A percentile compares a stretch with the other conserved stretches of the same genome.
phyloP scores from a whole-genome alignment of 495 filamentous ascomycete genomes.

The Neurospora tetraspora region DNA sequence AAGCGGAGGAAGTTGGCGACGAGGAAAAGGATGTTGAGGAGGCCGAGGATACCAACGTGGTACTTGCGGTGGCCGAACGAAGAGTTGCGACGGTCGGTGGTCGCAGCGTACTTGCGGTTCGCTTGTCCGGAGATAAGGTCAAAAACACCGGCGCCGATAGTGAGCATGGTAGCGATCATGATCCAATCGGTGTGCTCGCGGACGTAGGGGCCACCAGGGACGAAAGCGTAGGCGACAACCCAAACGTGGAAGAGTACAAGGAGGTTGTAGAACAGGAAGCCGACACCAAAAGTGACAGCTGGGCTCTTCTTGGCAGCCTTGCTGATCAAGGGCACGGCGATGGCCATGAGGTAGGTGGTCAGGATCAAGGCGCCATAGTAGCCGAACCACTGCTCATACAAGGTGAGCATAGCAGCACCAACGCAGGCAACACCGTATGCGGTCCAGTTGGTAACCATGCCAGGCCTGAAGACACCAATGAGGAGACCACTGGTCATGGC shows the following conservation, averaged over 20 bases:
- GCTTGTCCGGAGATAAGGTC: slow-evolving; percentile 44
- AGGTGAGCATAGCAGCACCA: slow-evolving; percentile 72
- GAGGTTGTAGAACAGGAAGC: slow-evolving; percentile 83
- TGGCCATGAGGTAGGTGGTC: slow-evolving; percentile 73
- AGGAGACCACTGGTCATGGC: slow-evolving; percentile 81
- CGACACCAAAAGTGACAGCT: slow-evolving; percentile 71
- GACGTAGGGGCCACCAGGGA: slow-evolving; percentile 89
- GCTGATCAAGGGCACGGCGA: slow-evolving; percentile 63
- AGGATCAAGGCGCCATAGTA: slow-evolving; percentile 75
- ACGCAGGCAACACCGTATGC: slow-evolving; percentile 66
- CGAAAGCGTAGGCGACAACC: slow-evolving; percentile 98
- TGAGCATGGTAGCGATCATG: slow-evolving; percentile 74
- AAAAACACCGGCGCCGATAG: slow-evolving; percentile 80
- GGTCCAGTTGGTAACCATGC: slow-evolving; percentile 67
- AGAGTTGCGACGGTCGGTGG: slow-evolving; percentile 9
- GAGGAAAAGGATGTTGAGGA: slow-evolving; percentile 69
- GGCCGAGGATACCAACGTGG: slow-evolving; percentile 38
- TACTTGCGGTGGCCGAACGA: slow-evolving; percentile 38
- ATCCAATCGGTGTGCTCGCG: slow-evolving; percentile 95
- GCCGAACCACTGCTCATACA: slow-evolving; percentile 75
- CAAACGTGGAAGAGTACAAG: slow-evolving; percentile 91
- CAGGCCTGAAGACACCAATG: slow-evolving; percentile 62
- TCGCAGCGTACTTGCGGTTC: slow-evolving; percentile 4
- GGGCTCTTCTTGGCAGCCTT: slow-evolving; percentile 67
- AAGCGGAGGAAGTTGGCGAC: slow-evolving; percentile 86